A percentile compares a stretch with the other conserved stretches of the same genome.
Conservation (phyloP, 2,329 filamentous ascomycete genomes). For the Fusarium foetens region DNA sequence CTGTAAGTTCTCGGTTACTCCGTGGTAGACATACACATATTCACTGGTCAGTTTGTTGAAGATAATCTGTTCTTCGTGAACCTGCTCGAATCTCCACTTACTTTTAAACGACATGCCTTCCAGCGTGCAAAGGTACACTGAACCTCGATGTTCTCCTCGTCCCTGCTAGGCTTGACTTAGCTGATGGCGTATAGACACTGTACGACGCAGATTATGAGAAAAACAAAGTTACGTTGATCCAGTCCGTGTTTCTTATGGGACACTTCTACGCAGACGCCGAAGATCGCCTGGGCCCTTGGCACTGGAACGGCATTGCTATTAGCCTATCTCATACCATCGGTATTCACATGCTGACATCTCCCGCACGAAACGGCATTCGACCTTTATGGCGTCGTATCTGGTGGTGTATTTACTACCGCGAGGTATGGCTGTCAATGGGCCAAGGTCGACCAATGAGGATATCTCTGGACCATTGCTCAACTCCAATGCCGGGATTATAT, state of each 20-base stretch:
- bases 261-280: background rate
- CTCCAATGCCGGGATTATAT: background rate
- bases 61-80: background rate
- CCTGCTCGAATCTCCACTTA: background rate
- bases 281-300: background rate
- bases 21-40: rapidly evolving
- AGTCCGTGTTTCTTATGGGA: background rate
- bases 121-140: background rate
- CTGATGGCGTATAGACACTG: background rate
- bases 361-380: background rate
- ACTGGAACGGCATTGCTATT: background rate
- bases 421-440: constrained; percentile 24
- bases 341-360: background rate
- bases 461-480: constrained; percentile 16
- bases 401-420: constrained; percentile 32
- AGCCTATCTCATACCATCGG: background rate
- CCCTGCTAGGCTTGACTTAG: rapidly evolving
- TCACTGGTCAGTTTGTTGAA: background rate
- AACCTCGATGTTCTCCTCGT: background rate
- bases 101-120: background rate
- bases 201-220: background rate
- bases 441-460: constrained; percentile 26
- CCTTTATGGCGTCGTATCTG: constrained; percentile 25
- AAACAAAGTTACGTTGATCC: background rate
- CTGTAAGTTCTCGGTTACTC: background rate